A percentile compares a stretch with the other conserved stretches of the same genome.
Evolutionary conservation across 2,329 filamentous ascomycete species (phyloP).

Genomic region (Alternaria triticimaculans): DNA sequence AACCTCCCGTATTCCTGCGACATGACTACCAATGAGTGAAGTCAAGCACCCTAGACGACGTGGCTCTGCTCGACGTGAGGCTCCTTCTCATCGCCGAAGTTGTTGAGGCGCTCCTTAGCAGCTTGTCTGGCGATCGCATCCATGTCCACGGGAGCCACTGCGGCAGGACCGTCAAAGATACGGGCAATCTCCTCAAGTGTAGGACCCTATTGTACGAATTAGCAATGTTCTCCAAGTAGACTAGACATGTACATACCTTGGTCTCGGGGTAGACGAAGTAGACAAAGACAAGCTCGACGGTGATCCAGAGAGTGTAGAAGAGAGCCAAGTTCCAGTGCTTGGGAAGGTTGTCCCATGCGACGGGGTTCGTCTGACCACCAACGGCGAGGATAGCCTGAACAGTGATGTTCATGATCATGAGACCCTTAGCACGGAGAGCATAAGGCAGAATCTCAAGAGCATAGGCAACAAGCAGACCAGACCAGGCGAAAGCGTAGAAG

Average conservation of each 20-base stretch:
- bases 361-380: slow-evolving; percentile 66
- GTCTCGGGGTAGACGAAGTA: slow-evolving; percentile 60
- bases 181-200: slow-evolving; percentile 73
- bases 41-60: not conserved
- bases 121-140: slow-evolving; percentile 30
- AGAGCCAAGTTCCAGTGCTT: slow-evolving; percentile 67
- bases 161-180: slow-evolving; percentile 71
- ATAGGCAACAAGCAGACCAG: slow-evolving; percentile 63
- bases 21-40: not conserved
- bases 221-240: not conserved
- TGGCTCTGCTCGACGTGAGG: slow-evolving; percentile 17
- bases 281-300: slow-evolving; percentile 65
- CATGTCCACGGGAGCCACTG: slow-evolving; percentile 43
- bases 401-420: slow-evolving; percentile 66
- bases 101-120: slow-evolving; percentile 19
- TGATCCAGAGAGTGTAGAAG: slow-evolving; percentile 69
- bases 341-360: slow-evolving; percentile 68
- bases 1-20: not conserved
- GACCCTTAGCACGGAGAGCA: slow-evolving; percentile 57
- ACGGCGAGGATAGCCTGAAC: slow-evolving; percentile 69
- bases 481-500: slow-evolving; percentile 65
- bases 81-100: slow-evolving; percentile 21
- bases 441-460: slow-evolving; percentile 59
- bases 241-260: slow-evolving; percentile 41
- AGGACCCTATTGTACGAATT: slow-evolving; percentile 55